A percentile compares a stretch with the other conserved stretches of the same genome.
These are phyloP conservation scores for Bipolaris cookei DNA, from an alignment of 2,329 filamentous ascomycete species.

Conservation along the genomic window DNA sequence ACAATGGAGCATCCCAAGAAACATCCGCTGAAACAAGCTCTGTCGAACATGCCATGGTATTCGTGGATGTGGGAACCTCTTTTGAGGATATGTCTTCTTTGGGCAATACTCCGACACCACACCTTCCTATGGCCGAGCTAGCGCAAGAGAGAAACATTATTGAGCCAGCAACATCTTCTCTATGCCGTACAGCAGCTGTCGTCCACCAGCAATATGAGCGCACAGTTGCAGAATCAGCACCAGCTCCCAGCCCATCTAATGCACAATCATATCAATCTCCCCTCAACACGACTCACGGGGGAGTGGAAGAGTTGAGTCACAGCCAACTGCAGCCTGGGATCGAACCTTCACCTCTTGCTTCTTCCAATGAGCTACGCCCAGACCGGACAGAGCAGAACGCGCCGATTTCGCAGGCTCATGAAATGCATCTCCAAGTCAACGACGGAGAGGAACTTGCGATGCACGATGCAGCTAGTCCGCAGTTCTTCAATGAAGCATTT, in stretches of 20 bases:
- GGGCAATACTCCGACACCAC: not conserved
- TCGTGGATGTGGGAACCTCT: not conserved
- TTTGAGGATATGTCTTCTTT: not conserved
- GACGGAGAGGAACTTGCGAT: not conserved
- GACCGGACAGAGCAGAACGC: not conserved
- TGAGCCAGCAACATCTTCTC: slow-evolving; percentile 1
- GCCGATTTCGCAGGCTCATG: not conserved
- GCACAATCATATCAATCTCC: slow-evolving; percentile 2
- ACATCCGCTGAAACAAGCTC: not conserved
- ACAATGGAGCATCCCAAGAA: not conserved
- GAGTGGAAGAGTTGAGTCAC: not conserved
- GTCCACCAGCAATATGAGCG: not conserved
- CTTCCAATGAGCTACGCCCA: not conserved
- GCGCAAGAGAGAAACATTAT: not conserved
- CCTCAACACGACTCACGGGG: not conserved
- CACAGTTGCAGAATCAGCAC: not conserved
- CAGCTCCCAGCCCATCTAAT: not conserved
- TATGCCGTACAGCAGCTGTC: not conserved
- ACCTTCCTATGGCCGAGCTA: not conserved
- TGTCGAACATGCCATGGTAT: not conserved
- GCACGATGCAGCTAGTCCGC: not conserved
- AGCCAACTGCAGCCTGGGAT: not conserved
- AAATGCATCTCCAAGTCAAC: not conserved
- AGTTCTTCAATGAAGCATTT: slow-evolving; percentile 4
- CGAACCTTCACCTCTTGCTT: not conserved